Percentiles rank a stretch among this genome's conserved stretches.
These are phyloP conservation scores for Eudorina sp. DNA, from an alignment of 139 green algal species.

Conservation along the genomic window DNA sequence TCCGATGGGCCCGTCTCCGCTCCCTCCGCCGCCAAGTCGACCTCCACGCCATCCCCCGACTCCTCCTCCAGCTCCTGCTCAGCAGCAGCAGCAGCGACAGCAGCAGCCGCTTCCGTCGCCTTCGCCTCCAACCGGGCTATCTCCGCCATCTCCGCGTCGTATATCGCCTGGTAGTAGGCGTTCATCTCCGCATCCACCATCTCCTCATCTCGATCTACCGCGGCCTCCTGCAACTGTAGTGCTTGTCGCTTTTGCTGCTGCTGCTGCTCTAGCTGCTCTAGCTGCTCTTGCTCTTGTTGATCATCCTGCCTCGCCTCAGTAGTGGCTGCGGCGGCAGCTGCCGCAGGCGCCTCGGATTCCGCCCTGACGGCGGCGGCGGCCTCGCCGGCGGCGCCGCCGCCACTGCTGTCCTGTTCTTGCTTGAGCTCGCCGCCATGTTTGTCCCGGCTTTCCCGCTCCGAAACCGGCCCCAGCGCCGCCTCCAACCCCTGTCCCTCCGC, in stretches of 20 bases:
- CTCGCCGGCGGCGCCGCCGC: not conserved
- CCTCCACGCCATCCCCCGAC: not conserved
- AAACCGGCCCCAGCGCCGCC: too few relatives aligned
- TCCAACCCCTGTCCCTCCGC: too few relatives aligned
- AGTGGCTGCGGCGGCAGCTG: too few relatives aligned
- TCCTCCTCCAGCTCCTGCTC: not conserved
- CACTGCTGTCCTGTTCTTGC: not conserved
- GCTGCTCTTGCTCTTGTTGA: too few relatives aligned
- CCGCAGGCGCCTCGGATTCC: too few relatives aligned
- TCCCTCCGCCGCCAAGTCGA: not conserved
- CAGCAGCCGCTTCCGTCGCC: not conserved
- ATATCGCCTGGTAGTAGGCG: not conserved
- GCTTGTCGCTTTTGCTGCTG: too few relatives aligned
- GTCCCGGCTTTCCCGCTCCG: too few relatives aligned
- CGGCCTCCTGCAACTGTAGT: too few relatives aligned
- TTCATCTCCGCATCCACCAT: not conserved
- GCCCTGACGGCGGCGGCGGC: not conserved
- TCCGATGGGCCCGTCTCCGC: not conserved
- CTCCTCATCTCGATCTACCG: not conserved
- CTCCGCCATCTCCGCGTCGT: slow-evolving; percentile 3
- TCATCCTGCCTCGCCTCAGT: too few relatives aligned
- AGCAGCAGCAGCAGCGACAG: not conserved
- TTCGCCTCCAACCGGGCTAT: not conserved
- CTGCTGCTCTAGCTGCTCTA: too few relatives aligned
- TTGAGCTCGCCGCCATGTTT: too few relatives aligned